Evolutionary conservation across 352 stramenopile species (phyloP).

Genomic region (Pythium scleroteichum): DNA sequence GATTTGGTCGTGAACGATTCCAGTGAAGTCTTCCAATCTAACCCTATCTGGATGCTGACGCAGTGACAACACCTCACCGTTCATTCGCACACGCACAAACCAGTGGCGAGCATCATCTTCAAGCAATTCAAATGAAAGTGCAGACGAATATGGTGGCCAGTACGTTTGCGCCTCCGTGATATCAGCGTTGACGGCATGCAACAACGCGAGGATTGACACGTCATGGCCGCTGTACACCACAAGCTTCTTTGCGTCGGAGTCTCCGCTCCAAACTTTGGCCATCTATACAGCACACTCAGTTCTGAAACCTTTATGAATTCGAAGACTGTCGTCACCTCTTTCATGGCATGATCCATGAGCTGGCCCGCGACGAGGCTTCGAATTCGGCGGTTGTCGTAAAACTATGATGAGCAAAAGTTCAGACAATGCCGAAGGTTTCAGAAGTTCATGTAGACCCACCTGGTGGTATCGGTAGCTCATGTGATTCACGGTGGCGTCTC

Average conservation of each 20-base stretch:
- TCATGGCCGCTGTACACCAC: slow-evolving; percentile 85
- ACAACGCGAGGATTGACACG: slow-evolving; percentile 71
- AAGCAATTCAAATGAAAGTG: slow-evolving; percentile 66
- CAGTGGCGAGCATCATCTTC: slow-evolving; percentile 54
- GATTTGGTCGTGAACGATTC: slow-evolving; percentile 47
- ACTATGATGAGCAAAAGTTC: slow-evolving; percentile 33
- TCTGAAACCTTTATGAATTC: no score
- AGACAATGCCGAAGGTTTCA: no score
- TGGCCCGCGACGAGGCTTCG: slow-evolving; percentile 60
- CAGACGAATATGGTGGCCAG: slow-evolving; percentile 77
- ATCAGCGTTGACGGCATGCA: slow-evolving; percentile 58
- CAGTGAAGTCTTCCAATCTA: slow-evolving; percentile 41
- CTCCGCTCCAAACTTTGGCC: slow-evolving; percentile 22
- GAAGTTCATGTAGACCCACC: slow-evolving; percentile 19
- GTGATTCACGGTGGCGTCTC: slow-evolving; percentile 43
- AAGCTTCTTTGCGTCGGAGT: slow-evolving; percentile 50
- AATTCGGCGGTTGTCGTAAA: slow-evolving; percentile 74
- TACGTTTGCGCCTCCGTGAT: slow-evolving; percentile 47
- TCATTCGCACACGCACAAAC: slow-evolving; percentile 58
- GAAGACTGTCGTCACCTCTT: no score
- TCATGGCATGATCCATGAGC: slow-evolving; percentile 61
- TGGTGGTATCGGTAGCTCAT: slow-evolving; percentile 77
- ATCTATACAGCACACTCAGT: slow-evolving; percentile 1
- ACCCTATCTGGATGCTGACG: slow-evolving; percentile 14
- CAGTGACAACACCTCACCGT: slow-evolving; percentile 44